A percentile compares a stretch with the other conserved stretches of the same genome.
Evolutionary conservation across 768 basidiomycete genomes (phyloP).

Genomic region (Suillus clintonianus): DNA sequence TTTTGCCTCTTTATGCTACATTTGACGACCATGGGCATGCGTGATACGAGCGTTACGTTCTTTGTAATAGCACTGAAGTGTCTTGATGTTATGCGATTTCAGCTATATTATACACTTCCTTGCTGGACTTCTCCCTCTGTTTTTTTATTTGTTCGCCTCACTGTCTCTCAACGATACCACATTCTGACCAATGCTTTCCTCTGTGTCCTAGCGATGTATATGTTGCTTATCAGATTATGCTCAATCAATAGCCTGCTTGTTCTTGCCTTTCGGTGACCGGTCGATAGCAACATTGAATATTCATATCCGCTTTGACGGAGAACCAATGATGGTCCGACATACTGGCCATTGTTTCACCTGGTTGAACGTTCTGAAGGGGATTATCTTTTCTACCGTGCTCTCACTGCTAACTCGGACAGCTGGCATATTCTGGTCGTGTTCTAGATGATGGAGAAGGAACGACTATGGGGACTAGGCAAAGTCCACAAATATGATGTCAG

Average conservation of each 20-base stretch:
- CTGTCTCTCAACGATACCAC: slow-evolving; percentile 31
- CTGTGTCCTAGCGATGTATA: slow-evolving; percentile 8
- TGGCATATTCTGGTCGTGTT: no score
- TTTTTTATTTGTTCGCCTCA: slow-evolving; percentile 25
- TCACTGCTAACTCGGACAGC: no score
- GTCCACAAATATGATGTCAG: not conserved
- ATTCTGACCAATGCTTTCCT: slow-evolving; percentile 12
- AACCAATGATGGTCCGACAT: no score
- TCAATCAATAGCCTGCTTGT: not conserved
- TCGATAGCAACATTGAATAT: not conserved
- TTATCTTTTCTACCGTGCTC: no score
- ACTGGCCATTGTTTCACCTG: no score
- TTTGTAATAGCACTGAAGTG: slow-evolving; percentile 27
- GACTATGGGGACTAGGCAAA: no score
- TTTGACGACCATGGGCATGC: slow-evolving; percentile 28
- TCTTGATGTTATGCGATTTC: slow-evolving; percentile 24
- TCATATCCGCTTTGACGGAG: no score
- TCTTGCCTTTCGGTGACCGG: not conserved
- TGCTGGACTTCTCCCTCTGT: slow-evolving; percentile 9
- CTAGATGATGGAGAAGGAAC: no score
- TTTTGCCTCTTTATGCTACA: slow-evolving; percentile 10
- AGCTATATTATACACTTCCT: slow-evolving; percentile 32
- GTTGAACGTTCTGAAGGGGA: no score
- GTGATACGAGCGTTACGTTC: slow-evolving; percentile 33
- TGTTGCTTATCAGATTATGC: not conserved